Evolutionary conservation across 2,329 filamentous ascomycete genomes (phyloP), one percentile per base, ranked within the genome.

Genomic region (Chaetomium sp.): DNA sequence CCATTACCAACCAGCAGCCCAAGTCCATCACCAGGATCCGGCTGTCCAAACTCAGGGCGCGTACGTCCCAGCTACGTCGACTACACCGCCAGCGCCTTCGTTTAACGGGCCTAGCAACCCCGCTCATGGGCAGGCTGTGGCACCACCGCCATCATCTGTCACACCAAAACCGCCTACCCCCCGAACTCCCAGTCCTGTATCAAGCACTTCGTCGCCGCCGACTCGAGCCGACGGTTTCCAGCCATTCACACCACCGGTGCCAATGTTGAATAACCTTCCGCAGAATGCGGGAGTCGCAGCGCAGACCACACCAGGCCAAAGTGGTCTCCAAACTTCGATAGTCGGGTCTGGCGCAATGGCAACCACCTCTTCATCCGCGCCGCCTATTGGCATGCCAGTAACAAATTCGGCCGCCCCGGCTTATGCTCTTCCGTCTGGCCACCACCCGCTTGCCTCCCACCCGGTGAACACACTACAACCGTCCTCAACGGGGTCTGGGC

Each of bases 381-480:
- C n/a, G 2, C 23, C 57, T 27, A 47, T 13, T 9, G 16, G 16
- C 9, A 19, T 21, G 33, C 21, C 51, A 12, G 35, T 19, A 12
- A 5, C 29, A 21, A 12, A 6, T 7, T 42, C 49, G 16, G 16
- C 23, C 21, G 21, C 50, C 3, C 45, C 29, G 1, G 55, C 1
- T 7, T 59, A 66, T 19, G 16, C 38, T 0, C 3, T 68, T 29
- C 64, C 57, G 4, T 5, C 54, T 13, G 66, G 54, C 12, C 61
- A 64, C 19, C 62, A 65, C 35, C 62, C 66, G 8, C 64, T 65
- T 55, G 59, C 13, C 12, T 66, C 62, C 7, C 59, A 66, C 19
- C 66, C 58, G 3, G 64, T 56, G 21, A 42, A 57, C 25, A 1
- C 60, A 19, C 42, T 62, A 3, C 50, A 42, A 7, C 10, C 57